These are phyloP conservation scores for Alternaria gansuensis DNA, from an alignment of 2,329 filamentous ascomycete species.

Conservation along the genomic window DNA sequence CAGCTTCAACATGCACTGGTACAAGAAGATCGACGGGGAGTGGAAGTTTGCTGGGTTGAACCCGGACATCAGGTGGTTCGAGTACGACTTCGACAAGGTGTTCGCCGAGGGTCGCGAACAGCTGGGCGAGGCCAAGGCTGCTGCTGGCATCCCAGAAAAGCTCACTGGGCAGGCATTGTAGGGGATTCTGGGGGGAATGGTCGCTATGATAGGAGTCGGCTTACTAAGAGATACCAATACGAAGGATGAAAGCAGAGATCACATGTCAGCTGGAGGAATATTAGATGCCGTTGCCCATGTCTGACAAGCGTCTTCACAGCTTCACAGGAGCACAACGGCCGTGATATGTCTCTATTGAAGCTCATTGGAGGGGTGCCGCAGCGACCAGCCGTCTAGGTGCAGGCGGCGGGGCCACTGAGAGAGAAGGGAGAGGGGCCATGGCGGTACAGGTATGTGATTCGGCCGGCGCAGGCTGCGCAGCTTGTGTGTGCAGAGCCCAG, in stretches of 20 bases:
- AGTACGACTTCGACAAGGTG: conserved; percentile 66
- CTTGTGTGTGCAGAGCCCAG: conserved; percentile 5
- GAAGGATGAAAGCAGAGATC: neutral
- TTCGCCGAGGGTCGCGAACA: conserved; percentile 60
- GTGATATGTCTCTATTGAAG: conserved; percentile 5
- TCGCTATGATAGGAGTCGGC: neutral
- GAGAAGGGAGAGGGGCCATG: conserved; percentile 9
- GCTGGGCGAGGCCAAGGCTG: conserved; percentile 56
- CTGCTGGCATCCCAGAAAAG: conserved; percentile 49
- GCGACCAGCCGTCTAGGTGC: conserved; percentile 14
- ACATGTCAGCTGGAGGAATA: neutral
- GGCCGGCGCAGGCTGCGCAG: conserved; percentile 10
- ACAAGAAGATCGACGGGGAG: conserved; percentile 65
- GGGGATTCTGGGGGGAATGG: neutral
- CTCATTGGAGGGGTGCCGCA: conserved; percentile 7
- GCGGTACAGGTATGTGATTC: conserved; percentile 15
- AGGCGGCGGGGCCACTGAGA: conserved; percentile 15
- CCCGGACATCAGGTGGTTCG: conserved; percentile 64
- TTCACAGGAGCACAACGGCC: conserved; percentile 8
- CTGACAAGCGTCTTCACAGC: conserved; percentile 1
- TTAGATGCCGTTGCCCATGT: neutral
- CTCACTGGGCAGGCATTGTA: conserved; percentile 10
- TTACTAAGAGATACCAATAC: conserved; percentile 7
- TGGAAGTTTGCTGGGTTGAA: conserved; percentile 67
- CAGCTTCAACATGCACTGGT: conserved; percentile 63